Evolutionary conservation across 495 filamentous ascomycete genomes (phyloP).

Genomic region (Mytilinidion resinicola): DNA sequence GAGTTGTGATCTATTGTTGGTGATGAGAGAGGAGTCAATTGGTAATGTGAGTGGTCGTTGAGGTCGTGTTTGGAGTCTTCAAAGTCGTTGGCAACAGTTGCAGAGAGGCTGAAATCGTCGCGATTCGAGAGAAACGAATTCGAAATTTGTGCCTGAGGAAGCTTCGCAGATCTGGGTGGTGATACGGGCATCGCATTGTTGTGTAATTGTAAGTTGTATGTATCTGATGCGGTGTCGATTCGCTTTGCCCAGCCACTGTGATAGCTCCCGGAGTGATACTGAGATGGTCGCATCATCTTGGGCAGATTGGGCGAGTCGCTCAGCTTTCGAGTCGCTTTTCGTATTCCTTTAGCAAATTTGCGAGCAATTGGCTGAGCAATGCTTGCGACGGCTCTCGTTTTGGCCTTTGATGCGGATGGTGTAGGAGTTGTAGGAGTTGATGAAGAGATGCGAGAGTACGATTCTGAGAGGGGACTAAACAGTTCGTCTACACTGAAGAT

Average conservation of each 20-base stretch:
- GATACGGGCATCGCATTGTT: slow-evolving; percentile 20
- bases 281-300: slow-evolving; percentile 36
- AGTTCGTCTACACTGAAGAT: slow-evolving; percentile 27
- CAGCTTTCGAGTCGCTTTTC: slow-evolving; percentile 19
- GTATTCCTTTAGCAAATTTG: slow-evolving; percentile 16
- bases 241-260: slow-evolving; percentile 31
- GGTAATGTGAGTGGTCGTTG: slow-evolving; percentile 14
- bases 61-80: slow-evolving; percentile 4
- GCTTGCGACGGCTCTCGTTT: slow-evolving; percentile 3
- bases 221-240: slow-evolving; percentile 20
- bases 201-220: slow-evolving; percentile 29
- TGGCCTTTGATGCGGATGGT: background rate
- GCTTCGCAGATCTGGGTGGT: slow-evolving; percentile 28
- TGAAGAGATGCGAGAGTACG: slow-evolving; percentile 4
- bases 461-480: slow-evolving; percentile 8
- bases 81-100: background rate
- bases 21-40: slow-evolving; percentile 24
- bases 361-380: slow-evolving; percentile 1
- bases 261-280: slow-evolving; percentile 23
- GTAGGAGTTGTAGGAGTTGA: slow-evolving; percentile 21
- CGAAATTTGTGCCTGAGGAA: slow-evolving; percentile 17
- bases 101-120: slow-evolving; percentile 28
- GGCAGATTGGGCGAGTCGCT: slow-evolving; percentile 28
- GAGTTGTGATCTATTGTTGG: slow-evolving; percentile 17
- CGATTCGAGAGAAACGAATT: slow-evolving; percentile 9